phyloP scores from a whole-genome alignment of 495 filamentous ascomycete species.

The Collariella sp. region DNA sequence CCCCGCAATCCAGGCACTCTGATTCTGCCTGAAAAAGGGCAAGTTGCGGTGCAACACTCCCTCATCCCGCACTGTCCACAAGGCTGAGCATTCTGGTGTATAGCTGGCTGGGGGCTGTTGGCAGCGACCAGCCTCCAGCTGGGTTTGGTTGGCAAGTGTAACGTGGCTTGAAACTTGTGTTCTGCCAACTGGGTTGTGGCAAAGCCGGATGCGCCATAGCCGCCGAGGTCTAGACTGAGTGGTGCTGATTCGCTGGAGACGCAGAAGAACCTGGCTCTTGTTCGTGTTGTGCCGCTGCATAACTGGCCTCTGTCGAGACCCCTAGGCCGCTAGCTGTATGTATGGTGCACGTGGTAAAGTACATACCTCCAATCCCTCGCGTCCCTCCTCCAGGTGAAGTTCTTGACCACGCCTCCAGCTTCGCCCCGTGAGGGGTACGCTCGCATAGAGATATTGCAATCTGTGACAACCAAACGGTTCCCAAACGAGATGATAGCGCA shows the following conservation, averaged over 20 bases:
- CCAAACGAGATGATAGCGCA: background rate
- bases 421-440: too few relatives aligned
- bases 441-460: background rate
- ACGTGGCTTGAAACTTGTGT: background rate
- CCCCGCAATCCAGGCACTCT: too few relatives aligned
- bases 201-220: background rate
- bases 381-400: too few relatives aligned
- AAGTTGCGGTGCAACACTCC: background rate
- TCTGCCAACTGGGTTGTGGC: background rate
- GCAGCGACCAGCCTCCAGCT: background rate
- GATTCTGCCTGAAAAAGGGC: too few relatives aligned
- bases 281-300: background rate
- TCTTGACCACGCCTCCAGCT: too few relatives aligned
- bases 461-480: too few relatives aligned
- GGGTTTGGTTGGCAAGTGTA: background rate
- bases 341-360: too few relatives aligned
- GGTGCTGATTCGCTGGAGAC: background rate
- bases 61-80: background rate
- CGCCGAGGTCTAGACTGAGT: background rate
- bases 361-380: too few relatives aligned
- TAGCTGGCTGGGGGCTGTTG: background rate
- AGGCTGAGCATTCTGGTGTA: background rate
- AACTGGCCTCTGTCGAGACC: too few relatives aligned
- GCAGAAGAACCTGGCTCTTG: background rate
- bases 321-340: too few relatives aligned